Evolutionary conservation across 805 yeast species (phyloP), one percentile per base, ranked within the genome.

Genomic region (Candida takata): DNA sequence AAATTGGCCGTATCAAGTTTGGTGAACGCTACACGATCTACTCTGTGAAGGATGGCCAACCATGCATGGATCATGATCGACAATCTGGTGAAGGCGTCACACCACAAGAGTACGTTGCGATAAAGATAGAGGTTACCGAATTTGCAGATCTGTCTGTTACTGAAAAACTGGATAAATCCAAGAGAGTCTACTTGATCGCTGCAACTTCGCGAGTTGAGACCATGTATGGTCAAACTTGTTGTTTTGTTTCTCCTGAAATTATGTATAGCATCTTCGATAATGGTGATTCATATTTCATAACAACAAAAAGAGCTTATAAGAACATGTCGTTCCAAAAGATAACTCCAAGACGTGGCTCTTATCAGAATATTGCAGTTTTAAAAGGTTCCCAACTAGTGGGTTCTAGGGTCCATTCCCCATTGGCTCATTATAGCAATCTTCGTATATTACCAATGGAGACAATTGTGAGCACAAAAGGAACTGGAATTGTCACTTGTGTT

Each of bases 21-120:
- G 98, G 98, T 62, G 95, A 90, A 69, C 81, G 98, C 67, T 85
- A 87, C 70, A 92, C 98, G 48, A 85, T 92, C 54, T 92, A 85
- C 67, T 88, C 97, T 28, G 95, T 87, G 58, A 90, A 84, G 66
- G 98, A 92, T 64, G 97, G 97, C 47, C 98, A 92, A 70, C 94
- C 98, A 27, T 92, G 98, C 72, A 88, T 92, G 90, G 98, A 92
- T 64, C 98, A 92, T 63, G 98, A 92, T 65, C 81, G 98, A 72
- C 83, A 75, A 62, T 76, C 90, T 33, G 98, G 98, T 59, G 98
- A 92, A 68, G 97, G 94, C 62, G 92, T 92, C 29, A 74, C 80
- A 48, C 97, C 98, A 28, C 97, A 92, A 66, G 98, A 92, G 63
- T 92, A 92, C 63, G 78, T 85, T 24, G 97, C 88, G 50, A 77